Conservation (phyloP, 177 flowering plant species). For the Vitis hybrid region DNA sequence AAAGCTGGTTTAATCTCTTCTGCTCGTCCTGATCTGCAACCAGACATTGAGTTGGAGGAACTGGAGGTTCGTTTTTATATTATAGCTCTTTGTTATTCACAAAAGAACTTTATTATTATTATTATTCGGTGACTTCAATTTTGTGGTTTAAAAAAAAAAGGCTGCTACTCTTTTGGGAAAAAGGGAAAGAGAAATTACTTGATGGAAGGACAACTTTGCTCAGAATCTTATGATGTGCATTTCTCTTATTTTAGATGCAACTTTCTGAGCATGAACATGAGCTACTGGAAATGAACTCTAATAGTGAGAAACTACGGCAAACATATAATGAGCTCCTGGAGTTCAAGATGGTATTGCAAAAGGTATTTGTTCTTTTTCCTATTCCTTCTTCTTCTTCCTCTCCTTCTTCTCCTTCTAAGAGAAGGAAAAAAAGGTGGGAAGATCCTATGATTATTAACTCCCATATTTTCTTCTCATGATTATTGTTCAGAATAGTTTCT, state of each 20-base stretch:
- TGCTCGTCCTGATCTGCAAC: conserved; percentile 49
- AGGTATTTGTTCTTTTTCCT: conserved; percentile 42
- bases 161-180: too few species aligned
- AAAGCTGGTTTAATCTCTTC: conserved; percentile 71
- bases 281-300: conserved; percentile 86
- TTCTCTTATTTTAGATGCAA: conserved; percentile 51
- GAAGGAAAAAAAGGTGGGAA: too few species aligned
- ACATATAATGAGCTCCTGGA: conserved; percentile 87
- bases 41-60: conserved; percentile 71
- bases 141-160: background rate
- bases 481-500: too few species aligned
- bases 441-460: too few species aligned
- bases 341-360: conserved; percentile 87
- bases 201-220: background rate
- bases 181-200: conserved; percentile 2
- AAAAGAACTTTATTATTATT: background rate
- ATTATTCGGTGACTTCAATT: background rate
- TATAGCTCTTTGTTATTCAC: conserved; percentile 6
- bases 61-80: conserved; percentile 60
- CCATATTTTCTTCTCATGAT: too few species aligned
- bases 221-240: conserved; percentile 4
- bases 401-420: background rate
- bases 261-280: conserved; percentile 92
- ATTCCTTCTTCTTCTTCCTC: background rate
- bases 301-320: conserved; percentile 77